phyloP scores from a whole-genome alignment of 805 yeast genomes.

The Kockiozyma suomiensis region DNA sequence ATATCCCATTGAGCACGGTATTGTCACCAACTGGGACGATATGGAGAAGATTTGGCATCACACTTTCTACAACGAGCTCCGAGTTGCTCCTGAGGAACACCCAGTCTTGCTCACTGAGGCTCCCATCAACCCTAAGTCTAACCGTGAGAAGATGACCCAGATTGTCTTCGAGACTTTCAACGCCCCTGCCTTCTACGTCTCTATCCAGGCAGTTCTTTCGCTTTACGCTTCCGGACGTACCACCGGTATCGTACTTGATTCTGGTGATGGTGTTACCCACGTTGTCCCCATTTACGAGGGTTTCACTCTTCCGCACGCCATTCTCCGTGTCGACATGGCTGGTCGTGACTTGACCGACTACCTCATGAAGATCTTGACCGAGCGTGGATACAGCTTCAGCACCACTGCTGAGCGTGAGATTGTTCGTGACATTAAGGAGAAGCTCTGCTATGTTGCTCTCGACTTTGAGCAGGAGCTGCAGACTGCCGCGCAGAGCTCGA shows the following conservation, averaged over 20 bases:
- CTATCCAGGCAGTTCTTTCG: conserved; percentile 97
- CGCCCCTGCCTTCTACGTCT: conserved; percentile 98
- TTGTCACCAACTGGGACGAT: conserved; percentile 99
- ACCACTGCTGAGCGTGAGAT: conserved; percentile 99
- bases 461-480: conserved; percentile 99
- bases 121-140: conserved; percentile 98
- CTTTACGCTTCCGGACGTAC: conserved; percentile 99
- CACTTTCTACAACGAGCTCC: conserved; percentile 99
- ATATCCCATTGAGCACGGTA: conserved; percentile 99
- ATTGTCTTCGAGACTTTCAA: conserved; percentile 98
- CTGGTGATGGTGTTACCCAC: conserved; percentile 99
- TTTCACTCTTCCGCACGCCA: conserved; percentile 98
- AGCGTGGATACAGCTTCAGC: conserved; percentile 98
- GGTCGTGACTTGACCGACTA: conserved; percentile 99
- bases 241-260: conserved; percentile 98
- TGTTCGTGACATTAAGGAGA: conserved; percentile 96
- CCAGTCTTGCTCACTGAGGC: conserved; percentile 99
- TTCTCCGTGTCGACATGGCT: conserved; percentile 97
- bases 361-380: conserved; percentile 97
- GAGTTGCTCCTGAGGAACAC: conserved; percentile 99
- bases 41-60: conserved; percentile 99
- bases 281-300: conserved; percentile 99
- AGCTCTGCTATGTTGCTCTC: conserved; percentile 97
- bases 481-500: conserved; percentile 97
- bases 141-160: conserved; percentile 99